Conservation (phyloP, 139 green algal genomes). For the Haematococcus sp. region DNA sequence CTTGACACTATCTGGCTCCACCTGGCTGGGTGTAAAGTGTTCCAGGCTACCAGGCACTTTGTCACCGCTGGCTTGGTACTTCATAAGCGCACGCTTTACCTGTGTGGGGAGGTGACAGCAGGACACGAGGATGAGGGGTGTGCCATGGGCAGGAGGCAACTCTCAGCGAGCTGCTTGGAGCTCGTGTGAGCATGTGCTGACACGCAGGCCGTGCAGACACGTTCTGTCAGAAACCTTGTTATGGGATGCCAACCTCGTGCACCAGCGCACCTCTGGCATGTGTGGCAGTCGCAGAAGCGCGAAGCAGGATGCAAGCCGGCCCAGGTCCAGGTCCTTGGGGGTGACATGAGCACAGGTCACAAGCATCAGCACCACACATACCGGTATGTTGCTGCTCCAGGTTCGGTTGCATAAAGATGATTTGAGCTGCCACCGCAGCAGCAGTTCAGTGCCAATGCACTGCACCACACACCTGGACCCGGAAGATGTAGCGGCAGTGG, state of each 20-base stretch:
- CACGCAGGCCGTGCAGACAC: no score
- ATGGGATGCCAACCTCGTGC: no score
- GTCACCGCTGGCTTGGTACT: not conserved
- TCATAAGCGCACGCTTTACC: slow-evolving; percentile 7
- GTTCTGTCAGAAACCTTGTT: no score
- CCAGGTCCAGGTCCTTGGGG: slow-evolving; percentile 73
- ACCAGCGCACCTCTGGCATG: slow-evolving; percentile 86
- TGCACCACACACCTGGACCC: slow-evolving; percentile 60
- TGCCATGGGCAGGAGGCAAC: no score
- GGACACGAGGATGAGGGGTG: no score
- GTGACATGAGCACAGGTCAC: not conserved
- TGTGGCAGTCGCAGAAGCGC: slow-evolving; percentile 85
- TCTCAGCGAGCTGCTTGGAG: no score
- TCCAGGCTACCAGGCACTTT: slow-evolving; percentile 10
- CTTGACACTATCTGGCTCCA: slow-evolving; percentile 66
- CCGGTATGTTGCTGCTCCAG: no score
- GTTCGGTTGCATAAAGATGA: no score
- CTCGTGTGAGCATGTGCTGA: no score
- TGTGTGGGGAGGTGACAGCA: no score
- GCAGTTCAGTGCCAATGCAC: no score
- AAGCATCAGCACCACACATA: slow-evolving; percentile 3
- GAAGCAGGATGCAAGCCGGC: slow-evolving; percentile 67
- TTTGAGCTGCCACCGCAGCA: no score
- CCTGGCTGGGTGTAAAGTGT: slow-evolving; percentile 27
- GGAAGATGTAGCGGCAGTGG: slow-evolving; percentile 91